Evolutionary conservation across 495 filamentous ascomycete species (phyloP).

Genomic region (Chaetomidium leptoderma): DNA sequence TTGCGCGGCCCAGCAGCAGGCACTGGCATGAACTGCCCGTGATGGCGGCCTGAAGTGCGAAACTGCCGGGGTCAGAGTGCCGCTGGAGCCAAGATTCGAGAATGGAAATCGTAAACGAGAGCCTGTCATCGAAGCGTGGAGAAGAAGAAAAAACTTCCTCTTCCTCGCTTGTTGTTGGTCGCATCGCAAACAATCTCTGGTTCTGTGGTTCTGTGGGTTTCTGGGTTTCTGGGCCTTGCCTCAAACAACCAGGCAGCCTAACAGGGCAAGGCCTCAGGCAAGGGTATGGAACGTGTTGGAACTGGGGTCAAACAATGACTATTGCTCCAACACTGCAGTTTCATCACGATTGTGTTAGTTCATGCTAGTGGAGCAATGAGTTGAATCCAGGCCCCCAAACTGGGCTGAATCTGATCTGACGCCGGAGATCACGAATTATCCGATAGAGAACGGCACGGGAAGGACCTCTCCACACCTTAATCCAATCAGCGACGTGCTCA

Average conservation of each 20-base stretch:
- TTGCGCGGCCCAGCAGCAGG: constrained; percentile 5
- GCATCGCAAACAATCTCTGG: neutral
- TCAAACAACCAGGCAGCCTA: neutral
- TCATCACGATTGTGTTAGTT: neutral
- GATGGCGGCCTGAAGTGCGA: constrained; percentile 8
- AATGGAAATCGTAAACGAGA: too few species aligned
- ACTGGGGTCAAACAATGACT: neutral
- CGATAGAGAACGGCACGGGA: constrained; percentile 5
- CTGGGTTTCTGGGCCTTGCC: neutral
- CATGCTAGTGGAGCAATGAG: neutral
- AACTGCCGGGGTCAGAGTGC: neutral
- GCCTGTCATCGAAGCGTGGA: neutral
- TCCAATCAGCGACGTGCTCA: neutral
- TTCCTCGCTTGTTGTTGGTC: neutral
- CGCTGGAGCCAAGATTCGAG: too few species aligned
- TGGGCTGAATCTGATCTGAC: constrained; percentile 14
- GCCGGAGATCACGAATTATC: neutral
- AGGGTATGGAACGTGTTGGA: neutral
- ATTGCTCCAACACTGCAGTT: neutral
- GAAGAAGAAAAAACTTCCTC: neutral
- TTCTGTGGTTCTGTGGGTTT: neutral
- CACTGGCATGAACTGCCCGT: neutral
- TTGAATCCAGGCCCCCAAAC: neutral
- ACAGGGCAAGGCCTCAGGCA: neutral
- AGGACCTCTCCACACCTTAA: neutral